These are phyloP conservation scores for Halenospora varia DNA, from an alignment of 495 filamentous ascomycete genomes.

Conservation along the genomic window DNA sequence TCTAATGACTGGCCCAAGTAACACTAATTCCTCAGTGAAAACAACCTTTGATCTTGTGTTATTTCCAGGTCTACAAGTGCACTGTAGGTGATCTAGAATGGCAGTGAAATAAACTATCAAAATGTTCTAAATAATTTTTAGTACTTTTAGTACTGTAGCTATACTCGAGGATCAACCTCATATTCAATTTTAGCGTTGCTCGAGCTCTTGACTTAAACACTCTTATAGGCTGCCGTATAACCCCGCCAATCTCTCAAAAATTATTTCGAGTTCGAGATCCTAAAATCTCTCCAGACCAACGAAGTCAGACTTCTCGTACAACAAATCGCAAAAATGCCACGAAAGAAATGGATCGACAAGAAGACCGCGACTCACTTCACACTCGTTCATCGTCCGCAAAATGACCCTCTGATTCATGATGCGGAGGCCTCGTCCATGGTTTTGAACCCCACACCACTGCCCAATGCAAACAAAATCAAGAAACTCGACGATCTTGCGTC, in stretches of 20 bases:
- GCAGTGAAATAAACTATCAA: too few species aligned
- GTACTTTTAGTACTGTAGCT: too few species aligned
- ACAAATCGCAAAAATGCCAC: slow-evolving; percentile 62
- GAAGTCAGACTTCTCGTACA: neutral
- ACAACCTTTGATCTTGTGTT: too few species aligned
- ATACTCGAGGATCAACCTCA: too few species aligned
- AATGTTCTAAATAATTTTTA: too few species aligned
- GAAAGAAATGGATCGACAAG: slow-evolving; percentile 90
- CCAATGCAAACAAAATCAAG: slow-evolving; percentile 54
- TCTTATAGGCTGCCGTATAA: neutral
- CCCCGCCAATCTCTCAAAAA: slow-evolving; percentile 7
- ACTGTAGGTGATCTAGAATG: too few species aligned
- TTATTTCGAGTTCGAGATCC: slow-evolving; percentile 2
- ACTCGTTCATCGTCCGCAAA: slow-evolving; percentile 92
- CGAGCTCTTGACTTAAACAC: neutral
- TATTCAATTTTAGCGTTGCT: too few species aligned
- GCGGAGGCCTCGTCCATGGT: slow-evolving; percentile 76
- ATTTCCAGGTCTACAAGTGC: too few species aligned
- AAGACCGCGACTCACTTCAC: slow-evolving; percentile 87
- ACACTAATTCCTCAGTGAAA: too few species aligned
- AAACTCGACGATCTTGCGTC: slow-evolving; percentile 68
- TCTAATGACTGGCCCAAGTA: too few species aligned
- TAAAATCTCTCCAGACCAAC: too few species aligned
- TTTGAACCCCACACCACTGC: slow-evolving; percentile 52
- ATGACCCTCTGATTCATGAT: slow-evolving; percentile 94